These are phyloP conservation scores for Lachancea mirantina DNA, from an alignment of 805 yeast species.

Conservation along the genomic window DNA sequence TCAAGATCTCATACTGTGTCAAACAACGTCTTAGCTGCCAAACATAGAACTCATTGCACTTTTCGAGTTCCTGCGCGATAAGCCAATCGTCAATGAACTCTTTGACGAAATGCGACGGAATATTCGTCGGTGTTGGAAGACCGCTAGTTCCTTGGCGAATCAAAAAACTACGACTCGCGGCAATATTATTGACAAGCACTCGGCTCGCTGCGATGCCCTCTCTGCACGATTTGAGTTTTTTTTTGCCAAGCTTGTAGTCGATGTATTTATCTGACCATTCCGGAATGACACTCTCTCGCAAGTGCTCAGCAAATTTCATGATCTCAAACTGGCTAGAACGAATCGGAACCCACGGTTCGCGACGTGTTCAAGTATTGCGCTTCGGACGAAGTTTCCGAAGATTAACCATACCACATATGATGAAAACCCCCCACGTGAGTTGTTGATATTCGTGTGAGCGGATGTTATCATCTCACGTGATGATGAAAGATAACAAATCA, in stretches of 20 bases:
- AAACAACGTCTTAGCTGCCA: slow-evolving; percentile 26
- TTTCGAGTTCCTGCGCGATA: slow-evolving; percentile 22
- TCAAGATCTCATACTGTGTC: slow-evolving; percentile 19
- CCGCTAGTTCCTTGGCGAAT: background rate
- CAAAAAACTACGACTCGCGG: no score
- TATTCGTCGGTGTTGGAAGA: slow-evolving; percentile 7
- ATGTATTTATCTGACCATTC: slow-evolving; percentile 84
- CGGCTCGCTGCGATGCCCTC: slow-evolving; percentile 7
- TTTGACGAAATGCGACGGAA: slow-evolving; percentile 14
- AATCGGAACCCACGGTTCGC: no score
- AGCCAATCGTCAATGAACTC: slow-evolving; percentile 31
- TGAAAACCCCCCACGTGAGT: no score
- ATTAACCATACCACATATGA: no score
- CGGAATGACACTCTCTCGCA: slow-evolving; percentile 62
- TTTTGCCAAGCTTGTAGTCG: slow-evolving; percentile 51
- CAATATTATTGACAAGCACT: slow-evolving; percentile 6
- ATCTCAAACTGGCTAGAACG: no score
- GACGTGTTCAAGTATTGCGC: no score
- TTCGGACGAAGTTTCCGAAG: no score
- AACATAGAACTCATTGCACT: slow-evolving; percentile 29
- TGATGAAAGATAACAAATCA: no score
- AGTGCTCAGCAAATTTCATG: slow-evolving; percentile 64
- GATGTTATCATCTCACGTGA: no score
- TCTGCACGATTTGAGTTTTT: slow-evolving; percentile 29
- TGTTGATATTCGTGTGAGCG: no score